Conservation (phyloP, 1,139 yeast genomes). For the Suhomyces bribrorum region DNA sequence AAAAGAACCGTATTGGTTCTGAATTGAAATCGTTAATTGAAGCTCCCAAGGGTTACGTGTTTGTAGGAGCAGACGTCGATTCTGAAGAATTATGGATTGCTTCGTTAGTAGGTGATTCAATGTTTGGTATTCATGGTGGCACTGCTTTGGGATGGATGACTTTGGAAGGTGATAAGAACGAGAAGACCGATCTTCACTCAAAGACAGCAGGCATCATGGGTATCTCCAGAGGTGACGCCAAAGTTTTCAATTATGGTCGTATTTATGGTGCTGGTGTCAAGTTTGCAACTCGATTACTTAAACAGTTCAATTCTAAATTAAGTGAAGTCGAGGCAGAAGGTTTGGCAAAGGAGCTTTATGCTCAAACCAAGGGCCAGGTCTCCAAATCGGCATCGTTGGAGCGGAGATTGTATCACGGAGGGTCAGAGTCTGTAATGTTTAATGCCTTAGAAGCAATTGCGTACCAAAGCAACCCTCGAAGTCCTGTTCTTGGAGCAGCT, state of each 20-base stretch:
- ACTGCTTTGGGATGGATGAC: constrained; percentile 99
- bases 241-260: constrained; percentile 93
- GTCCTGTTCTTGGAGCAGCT: constrained; percentile 93
- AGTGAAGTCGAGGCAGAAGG: constrained; percentile 68
- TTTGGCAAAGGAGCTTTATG: constrained; percentile 69
- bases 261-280: constrained; percentile 96
- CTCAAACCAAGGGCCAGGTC: constrained; percentile 77
- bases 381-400: constrained; percentile 31
- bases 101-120: constrained; percentile 88
- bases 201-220: constrained; percentile 90
- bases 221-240: constrained; percentile 88
- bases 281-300: constrained; percentile 79
- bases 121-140: constrained; percentile 87
- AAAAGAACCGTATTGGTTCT: constrained; percentile 81
- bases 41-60: constrained; percentile 87
- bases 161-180: constrained; percentile 87
- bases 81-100: constrained; percentile 99
- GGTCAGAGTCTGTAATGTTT: constrained; percentile 90
- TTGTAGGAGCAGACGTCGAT: constrained; percentile 98
- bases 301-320: constrained; percentile 74
- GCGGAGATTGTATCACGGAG: constrained; percentile 73
- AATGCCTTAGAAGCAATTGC: constrained; percentile 89
- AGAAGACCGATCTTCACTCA: constrained; percentile 92
- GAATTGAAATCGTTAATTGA: constrained; percentile 83
- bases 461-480: constrained; percentile 74